Evolutionary conservation across 2,329 filamentous ascomycete genomes (phyloP), one percentile per base, ranked within the genome.

Genomic region (Diaporthe sp.): DNA sequence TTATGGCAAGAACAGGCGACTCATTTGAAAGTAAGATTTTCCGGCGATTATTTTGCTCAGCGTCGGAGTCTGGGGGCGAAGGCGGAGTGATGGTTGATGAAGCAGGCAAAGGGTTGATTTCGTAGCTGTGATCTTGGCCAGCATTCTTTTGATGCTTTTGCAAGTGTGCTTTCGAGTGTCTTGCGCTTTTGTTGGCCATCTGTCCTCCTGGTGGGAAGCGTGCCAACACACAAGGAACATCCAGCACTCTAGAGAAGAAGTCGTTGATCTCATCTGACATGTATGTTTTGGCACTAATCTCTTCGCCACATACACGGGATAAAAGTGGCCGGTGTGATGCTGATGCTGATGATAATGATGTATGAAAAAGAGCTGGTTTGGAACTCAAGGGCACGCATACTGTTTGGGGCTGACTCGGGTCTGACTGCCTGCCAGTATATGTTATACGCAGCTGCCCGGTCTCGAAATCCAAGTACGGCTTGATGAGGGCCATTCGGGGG

Each of bases 21-120:
- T 98, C 97, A 81, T 99, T 99, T 32, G 96, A 94, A 4, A 99
- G 86, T 0, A 97, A 85, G 44, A 98, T 95, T 4, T 92, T 89
- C 15, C 79, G 81, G 69, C 88, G 82, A 71, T 82, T 72, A 37
- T 80, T 59, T 77, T 79, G 78, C 79, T 91, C 86, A 35, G 84
- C 85, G 75, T 90, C 90, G 0, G 90, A 92, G 66, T 92, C 90
- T 2, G 88, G 87, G 12, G 88, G 89, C 27, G 88, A 90, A 25
- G 88, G 88, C 1, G 87, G 85, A 53, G 81, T 83, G 19, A 27
- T 35, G 13, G 61, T 84, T 63, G 71, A 70, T 7, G 12, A 2
- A 22, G 25, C 17, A 35, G 35, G 35, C 25, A 27, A 30, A 30
- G 27, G 17, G 25, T 15, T 19, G 2, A 25, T 55, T 32, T 10